phyloP scores from a whole-genome alignment of 2,329 filamentous ascomycete genomes.

The Tolypocladium guangdongense region DNA sequence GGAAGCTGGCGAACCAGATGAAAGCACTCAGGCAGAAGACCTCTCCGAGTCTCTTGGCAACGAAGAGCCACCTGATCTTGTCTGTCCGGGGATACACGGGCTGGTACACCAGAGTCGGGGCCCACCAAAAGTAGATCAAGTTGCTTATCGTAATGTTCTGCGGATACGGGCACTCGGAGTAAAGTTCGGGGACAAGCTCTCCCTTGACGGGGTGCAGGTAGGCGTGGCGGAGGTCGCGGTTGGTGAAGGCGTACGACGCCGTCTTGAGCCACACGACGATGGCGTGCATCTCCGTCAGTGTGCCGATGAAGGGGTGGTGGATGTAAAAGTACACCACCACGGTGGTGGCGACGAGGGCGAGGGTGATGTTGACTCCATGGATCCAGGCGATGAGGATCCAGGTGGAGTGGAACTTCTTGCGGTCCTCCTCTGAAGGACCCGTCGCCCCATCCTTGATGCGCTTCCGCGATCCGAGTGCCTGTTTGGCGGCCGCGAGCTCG shows the following conservation, averaged over 20 bases:
- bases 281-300: constrained; percentile 79
- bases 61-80: constrained; percentile 77
- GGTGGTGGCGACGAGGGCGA: constrained; percentile 71
- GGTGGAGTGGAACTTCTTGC: constrained; percentile 56
- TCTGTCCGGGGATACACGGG: constrained; percentile 84
- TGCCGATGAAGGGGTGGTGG: constrained; percentile 88
- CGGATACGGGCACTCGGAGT: constrained; percentile 76
- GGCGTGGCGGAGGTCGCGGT: constrained; percentile 86
- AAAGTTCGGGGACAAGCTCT: constrained; percentile 70
- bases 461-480: constrained; percentile 59
- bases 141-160: constrained; percentile 82
- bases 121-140: constrained; percentile 94
- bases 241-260: constrained; percentile 91
- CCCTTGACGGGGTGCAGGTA: constrained; percentile 65
- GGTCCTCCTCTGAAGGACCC: constrained; percentile 43
- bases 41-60: constrained; percentile 72
- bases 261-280: constrained; percentile 95
- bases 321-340: constrained; percentile 84
- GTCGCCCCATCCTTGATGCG: constrained; percentile 38
- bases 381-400: constrained; percentile 74
- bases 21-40: constrained; percentile 69
- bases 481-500: constrained; percentile 70
- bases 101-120: constrained; percentile 91
- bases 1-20: constrained; percentile 90
- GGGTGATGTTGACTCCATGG: constrained; percentile 73